Percentiles rank a stretch among this genome's conserved stretches.
Conservation (phyloP, 2,329 filamentous ascomycete genomes). For the Pseudogymnoascus sp. region DNA sequence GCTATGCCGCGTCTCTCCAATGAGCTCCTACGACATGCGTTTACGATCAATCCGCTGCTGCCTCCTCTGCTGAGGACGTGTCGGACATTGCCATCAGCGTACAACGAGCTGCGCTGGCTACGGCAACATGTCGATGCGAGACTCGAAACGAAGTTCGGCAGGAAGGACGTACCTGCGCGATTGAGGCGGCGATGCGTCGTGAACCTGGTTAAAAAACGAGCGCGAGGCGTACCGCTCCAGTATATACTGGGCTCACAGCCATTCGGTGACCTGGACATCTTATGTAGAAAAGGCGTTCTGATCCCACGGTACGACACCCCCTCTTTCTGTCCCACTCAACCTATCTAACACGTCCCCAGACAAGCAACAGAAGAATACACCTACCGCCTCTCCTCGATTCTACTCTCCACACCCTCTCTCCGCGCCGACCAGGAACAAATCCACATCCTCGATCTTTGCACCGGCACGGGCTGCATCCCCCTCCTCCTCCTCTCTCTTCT, state of each 20-base stretch:
- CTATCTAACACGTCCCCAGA: conserved; percentile 25
- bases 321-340: conserved; percentile 8
- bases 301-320: conserved; percentile 58
- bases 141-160: conserved; percentile 9
- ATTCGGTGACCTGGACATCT: conserved; percentile 75
- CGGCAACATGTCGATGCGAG: conserved; percentile 43
- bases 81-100: conserved; percentile 52
- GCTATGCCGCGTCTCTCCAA: conserved; percentile 56
- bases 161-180: conserved; percentile 13
- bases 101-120: conserved; percentile 67
- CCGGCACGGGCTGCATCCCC: conserved; percentile 83
- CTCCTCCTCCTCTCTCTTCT: conserved; percentile 63
- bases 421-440: conserved; percentile 15
- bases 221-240: conserved; percentile 67
- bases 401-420: neutral
- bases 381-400: conserved; percentile 38
- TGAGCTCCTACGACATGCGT: conserved; percentile 45
- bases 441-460: conserved; percentile 75
- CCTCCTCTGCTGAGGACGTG: conserved; percentile 55
- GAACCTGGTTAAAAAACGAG: conserved; percentile 40
- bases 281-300: conserved; percentile 67
- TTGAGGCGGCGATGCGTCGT: conserved; percentile 22
- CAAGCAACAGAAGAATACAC: conserved; percentile 66
- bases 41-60: conserved; percentile 45
- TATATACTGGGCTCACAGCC: conserved; percentile 84